Evolutionary conservation across 352 stramenopile genomes (phyloP).

Genomic region (Pythium brachiatum): DNA sequence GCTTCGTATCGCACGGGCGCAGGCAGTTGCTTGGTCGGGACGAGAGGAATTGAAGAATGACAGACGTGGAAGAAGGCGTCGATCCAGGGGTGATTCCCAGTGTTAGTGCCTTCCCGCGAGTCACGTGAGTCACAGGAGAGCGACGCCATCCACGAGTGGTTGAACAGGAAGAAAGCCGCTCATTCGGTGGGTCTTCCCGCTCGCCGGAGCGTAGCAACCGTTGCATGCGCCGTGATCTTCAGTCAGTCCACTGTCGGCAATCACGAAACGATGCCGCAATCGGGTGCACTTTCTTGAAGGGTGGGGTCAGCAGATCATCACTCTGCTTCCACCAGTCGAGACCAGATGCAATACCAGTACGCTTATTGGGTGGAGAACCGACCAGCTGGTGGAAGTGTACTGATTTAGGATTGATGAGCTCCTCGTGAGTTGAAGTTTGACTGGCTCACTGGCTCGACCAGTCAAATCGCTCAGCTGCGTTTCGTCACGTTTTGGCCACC

Average conservation of each 20-base stretch:
- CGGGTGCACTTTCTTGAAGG: not conserved
- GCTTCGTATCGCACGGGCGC: not conserved
- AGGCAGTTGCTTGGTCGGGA: not conserved
- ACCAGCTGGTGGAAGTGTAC: not conserved
- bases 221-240: no score
- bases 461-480: not conserved
- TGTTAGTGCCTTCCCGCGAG: no score
- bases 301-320: not conserved
- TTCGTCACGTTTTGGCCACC: not conserved
- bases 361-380: not conserved
- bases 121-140: no score
- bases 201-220: no score
- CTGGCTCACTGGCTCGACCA: not conserved
- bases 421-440: constrained; percentile 2
- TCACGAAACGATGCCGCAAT: not conserved
- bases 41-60: not conserved
- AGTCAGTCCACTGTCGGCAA: not conserved
- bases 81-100: no score
- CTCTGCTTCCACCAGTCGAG: constrained; percentile 1
- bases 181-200: not conserved
- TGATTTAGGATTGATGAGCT: not conserved
- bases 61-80: not conserved
- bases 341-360: not conserved
- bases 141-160: no score
- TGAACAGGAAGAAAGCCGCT: no score